Evolutionary conservation across 495 filamentous ascomycete species (phyloP).

Genomic region (Xylaria venustula): DNA sequence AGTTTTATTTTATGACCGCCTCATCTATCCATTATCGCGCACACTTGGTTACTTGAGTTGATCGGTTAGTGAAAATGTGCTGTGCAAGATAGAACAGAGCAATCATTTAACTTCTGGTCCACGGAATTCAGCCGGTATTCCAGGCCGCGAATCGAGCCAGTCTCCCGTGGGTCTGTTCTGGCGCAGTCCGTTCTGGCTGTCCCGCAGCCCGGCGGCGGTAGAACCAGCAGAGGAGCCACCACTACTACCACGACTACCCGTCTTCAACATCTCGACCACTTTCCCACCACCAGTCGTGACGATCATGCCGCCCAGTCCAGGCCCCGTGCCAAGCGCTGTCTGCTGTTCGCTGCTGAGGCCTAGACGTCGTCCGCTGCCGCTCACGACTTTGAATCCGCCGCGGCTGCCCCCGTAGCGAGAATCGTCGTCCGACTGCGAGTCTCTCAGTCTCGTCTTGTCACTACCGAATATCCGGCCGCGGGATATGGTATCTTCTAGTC

Average conservation of each 20-base stretch:
- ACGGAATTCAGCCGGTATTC: slow-evolving; percentile 9
- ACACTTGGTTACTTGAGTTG: not conserved
- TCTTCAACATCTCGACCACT: not conserved
- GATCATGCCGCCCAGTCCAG: slow-evolving; percentile 10
- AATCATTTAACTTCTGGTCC: not conserved
- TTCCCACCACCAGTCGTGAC: slow-evolving; percentile 1
- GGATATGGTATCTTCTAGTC: not conserved
- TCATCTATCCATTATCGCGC: not conserved
- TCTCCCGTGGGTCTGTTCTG: slow-evolving; percentile 27
- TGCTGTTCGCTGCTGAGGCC: not conserved
- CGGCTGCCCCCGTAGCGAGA: slow-evolving; percentile 13
- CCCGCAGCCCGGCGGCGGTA: slow-evolving; percentile 26
- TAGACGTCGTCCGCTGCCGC: slow-evolving; percentile 9
- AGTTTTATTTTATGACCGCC: not conserved
- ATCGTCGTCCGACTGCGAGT: slow-evolving; percentile 3
- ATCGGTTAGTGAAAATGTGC: too few relatives aligned
- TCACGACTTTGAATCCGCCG: slow-evolving; percentile 8
- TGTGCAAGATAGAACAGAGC: not conserved
- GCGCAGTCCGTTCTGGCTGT: slow-evolving; percentile 34
- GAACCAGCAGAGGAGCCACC: not conserved
- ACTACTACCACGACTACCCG: not conserved
- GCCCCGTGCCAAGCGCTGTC: slow-evolving; percentile 6
- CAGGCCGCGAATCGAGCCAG: slow-evolving; percentile 3
- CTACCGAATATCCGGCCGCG: not conserved
- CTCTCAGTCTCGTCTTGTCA: not conserved